Evolutionary conservation across 768 basidiomycete species (phyloP).

Genomic region (Suillus bovinus): DNA sequence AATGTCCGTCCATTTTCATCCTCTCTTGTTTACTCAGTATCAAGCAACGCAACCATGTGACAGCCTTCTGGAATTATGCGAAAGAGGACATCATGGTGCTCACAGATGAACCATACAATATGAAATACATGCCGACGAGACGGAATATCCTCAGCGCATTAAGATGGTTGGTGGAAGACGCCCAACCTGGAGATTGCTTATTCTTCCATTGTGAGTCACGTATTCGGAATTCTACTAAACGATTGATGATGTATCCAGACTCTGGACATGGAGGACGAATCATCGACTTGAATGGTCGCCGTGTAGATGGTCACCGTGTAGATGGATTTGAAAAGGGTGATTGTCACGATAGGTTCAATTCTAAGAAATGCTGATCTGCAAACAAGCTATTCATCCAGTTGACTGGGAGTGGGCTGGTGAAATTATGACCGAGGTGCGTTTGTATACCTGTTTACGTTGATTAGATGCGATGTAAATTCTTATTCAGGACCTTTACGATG

Average conservation of each 20-base stretch:
- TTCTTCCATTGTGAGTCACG: slow-evolving; percentile 57
- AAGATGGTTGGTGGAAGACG: slow-evolving; percentile 62
- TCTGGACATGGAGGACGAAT: slow-evolving; percentile 9
- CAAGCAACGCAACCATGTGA: not conserved
- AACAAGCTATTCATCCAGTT: slow-evolving; percentile 2
- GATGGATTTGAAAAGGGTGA: slow-evolving; percentile 5
- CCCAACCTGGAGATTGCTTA: slow-evolving; percentile 60
- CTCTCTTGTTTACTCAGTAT: not conserved
- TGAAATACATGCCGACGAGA: slow-evolving; percentile 42
- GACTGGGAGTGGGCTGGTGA: slow-evolving; percentile 3
- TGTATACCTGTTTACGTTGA: not conserved
- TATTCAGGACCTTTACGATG: not conserved
- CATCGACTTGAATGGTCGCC: not conserved
- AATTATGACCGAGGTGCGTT: not conserved
- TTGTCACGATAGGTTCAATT: not conserved
- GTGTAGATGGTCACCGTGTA: not conserved
- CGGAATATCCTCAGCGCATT: slow-evolving; percentile 50
- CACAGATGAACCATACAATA: slow-evolving; percentile 39
- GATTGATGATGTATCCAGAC: not conserved
- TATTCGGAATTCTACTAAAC: not conserved
- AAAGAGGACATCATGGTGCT: slow-evolving; percentile 52
- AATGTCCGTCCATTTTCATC: not conserved
- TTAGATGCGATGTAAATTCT: not conserved
- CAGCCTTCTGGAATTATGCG: slow-evolving; percentile 41
- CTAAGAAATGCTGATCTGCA: not conserved